Percentiles rank a stretch among this genome's conserved stretches.
Evolutionary conservation across 2,329 filamentous ascomycete species (phyloP).

Genomic region (Curvularia lunata): DNA sequence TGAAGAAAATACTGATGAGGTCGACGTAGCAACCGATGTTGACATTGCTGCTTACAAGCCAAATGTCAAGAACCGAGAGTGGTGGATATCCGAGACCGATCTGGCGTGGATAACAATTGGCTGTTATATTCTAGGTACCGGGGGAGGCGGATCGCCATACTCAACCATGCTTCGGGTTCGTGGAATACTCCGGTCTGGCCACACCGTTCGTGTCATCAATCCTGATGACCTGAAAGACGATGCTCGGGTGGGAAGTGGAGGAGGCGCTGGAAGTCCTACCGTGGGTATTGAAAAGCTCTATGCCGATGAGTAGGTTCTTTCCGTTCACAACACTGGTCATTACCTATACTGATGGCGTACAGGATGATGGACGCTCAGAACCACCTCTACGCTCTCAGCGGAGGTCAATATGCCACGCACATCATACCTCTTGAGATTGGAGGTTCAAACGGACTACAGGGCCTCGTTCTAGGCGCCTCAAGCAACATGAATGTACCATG

Average conservation of each 20-base stretch:
- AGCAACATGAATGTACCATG: conserved; percentile 52
- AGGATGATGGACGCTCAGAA: conserved; percentile 50
- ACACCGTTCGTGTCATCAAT: conserved; percentile 52
- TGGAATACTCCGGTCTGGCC: conserved; percentile 50
- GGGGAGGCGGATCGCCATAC: conserved; percentile 57
- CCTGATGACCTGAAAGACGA: conserved; percentile 53
- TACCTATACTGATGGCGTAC: conserved; percentile 4
- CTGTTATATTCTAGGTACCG: conserved; percentile 58
- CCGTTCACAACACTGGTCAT: neutral
- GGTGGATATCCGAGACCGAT: conserved; percentile 56
- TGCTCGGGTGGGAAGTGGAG: conserved; percentile 55
- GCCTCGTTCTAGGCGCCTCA: conserved; percentile 47
- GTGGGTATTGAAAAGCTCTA: conserved; percentile 54
- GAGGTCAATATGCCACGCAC: conserved; percentile 43
- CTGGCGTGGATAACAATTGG: conserved; percentile 55
- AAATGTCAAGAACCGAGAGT: conserved; percentile 48
- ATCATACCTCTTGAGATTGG: conserved; percentile 56
- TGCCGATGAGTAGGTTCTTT: conserved; percentile 48
- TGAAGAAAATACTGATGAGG: conserved; percentile 24
- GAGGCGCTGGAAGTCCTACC: conserved; percentile 54
- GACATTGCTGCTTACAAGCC: conserved; percentile 51
- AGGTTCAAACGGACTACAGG: conserved; percentile 54
- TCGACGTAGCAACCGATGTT: conserved; percentile 24
- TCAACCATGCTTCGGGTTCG: conserved; percentile 53
- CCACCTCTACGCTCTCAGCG: conserved; percentile 43